Evolutionary conservation across 2,329 filamentous ascomycete species (phyloP), one percentile per base, ranked within the genome.

Genomic region (Colletotrichum sp.): DNA sequence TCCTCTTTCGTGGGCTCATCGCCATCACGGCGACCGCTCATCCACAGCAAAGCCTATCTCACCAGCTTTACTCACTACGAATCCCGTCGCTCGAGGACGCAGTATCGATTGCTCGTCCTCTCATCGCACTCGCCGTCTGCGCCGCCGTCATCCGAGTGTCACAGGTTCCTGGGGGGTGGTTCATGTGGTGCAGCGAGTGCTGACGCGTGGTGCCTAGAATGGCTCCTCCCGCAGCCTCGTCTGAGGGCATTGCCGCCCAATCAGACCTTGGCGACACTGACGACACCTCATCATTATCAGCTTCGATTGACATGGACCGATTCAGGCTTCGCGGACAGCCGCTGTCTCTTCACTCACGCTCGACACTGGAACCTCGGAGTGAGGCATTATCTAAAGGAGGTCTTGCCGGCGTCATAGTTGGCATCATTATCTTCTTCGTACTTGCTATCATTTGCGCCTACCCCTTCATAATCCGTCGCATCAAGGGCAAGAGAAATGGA

Each of bases 381-480:
- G 39, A 64, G 30, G 57, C 63, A 71, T 68, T 78, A 55, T 65
- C 69, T 10, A 66, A 84, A 77, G 85, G 85, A 55, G 82, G 81
- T 64, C 81, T 86, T 65, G 86, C 85, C 3, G 86, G 86, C 44
- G 80, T 85, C 68, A 82, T 83, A 30, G 79, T 87, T 59, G 86
- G 86, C 36, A 79, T 82, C 67, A 69, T 85, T 55, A 75, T 86
- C 60, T 84, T 80, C 57, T 77, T 82, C 60, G 80, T 78, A 16
- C 81, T 87, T 15, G 72, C 85, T 64, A 77, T 81, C 67, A 77
- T 87, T 44, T 87, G 86, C 69, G 81, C 86, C 52, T 87, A 87
- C 69, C 86, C 86, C 16, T 80, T 87, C 70, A 76, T 87, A 49
- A 79, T 87, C 63, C 78, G 83, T 60, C 79, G 75, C n/a, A 71